Conservation (phyloP, 108 stramenopile genomes). For the Stephanodiscus triporus region DNA sequence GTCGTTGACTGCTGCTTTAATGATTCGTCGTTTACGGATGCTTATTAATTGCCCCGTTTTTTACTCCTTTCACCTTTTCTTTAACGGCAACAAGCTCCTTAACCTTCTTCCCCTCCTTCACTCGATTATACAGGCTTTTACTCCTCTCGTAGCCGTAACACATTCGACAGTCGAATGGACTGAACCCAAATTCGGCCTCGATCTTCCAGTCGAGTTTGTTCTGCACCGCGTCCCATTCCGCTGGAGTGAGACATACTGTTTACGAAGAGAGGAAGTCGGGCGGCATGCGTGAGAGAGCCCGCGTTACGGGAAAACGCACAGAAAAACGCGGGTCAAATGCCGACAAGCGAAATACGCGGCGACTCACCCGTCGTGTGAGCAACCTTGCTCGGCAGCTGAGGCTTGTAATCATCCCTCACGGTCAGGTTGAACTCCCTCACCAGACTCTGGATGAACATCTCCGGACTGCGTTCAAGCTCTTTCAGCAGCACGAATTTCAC, state of each 20-base stretch:
- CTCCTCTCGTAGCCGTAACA: conserved; percentile 49
- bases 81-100: neutral
- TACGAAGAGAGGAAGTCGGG: neutral
- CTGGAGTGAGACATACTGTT: conserved; percentile 30
- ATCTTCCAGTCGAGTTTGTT: conserved; percentile 39
- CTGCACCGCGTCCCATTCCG: conserved; percentile 47
- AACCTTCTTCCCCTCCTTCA: conserved; percentile 27
- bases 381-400: conserved; percentile 24
- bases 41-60: neutral
- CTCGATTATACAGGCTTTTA: conserved; percentile 21
- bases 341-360: neutral
- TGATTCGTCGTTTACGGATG: too few relatives aligned
- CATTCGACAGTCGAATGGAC: conserved; percentile 51
- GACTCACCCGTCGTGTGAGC: conserved; percentile 30
- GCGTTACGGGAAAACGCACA: too few relatives aligned
- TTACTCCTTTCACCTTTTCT: neutral
- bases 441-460: conserved; percentile 40
- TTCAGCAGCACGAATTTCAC: conserved; percentile 49
- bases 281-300: neutral
- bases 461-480: conserved; percentile 47
- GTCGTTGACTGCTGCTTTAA: too few relatives aligned
- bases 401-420: conserved; percentile 27
- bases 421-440: conserved; percentile 37
- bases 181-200: conserved; percentile 49
- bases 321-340: neutral